Conservation (phyloP, 78 protist genomes). For the Anaeramoeba ignava region DNA sequence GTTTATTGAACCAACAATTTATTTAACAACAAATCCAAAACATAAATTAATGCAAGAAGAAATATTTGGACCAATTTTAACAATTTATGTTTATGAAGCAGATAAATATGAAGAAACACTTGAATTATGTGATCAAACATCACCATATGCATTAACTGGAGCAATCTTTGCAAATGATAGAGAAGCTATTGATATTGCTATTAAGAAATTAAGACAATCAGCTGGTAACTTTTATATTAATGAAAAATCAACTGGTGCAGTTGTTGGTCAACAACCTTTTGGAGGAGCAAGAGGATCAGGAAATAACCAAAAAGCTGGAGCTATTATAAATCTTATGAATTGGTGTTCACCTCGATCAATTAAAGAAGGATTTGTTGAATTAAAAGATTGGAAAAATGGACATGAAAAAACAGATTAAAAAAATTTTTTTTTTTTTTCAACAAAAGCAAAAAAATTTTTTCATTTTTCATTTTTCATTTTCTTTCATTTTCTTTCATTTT, state of each 20-base stretch:
- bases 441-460: too few relatives aligned
- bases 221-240: conserved; percentile 86
- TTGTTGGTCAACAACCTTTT: conserved; percentile 78
- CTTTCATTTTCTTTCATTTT: too few relatives aligned
- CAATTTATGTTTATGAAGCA: conserved; percentile 60
- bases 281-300: conserved; percentile 52
- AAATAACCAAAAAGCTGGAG: conserved; percentile 88
- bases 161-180: conserved; percentile 40
- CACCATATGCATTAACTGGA: conserved; percentile 75
- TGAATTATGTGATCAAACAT: conserved; percentile 31
- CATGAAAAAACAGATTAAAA: too few relatives aligned
- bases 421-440: too few relatives aligned
- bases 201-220: conserved; percentile 32
- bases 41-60: conserved; percentile 61
- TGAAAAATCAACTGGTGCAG: conserved; percentile 86
- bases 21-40: conserved; percentile 52
- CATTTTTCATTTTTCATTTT: too few relatives aligned
- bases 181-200: conserved; percentile 3
- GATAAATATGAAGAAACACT: conserved; percentile 14
- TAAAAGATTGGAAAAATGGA: neutral
- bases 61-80: conserved; percentile 83
- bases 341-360: conserved; percentile 58
- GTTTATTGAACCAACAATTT: conserved; percentile 75
- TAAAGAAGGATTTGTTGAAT: conserved; percentile 57
- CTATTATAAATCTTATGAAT: conserved; percentile 37